Evolutionary conservation across 495 filamentous ascomycete genomes (phyloP).

Genomic region (Talaromyces ruber): DNA sequence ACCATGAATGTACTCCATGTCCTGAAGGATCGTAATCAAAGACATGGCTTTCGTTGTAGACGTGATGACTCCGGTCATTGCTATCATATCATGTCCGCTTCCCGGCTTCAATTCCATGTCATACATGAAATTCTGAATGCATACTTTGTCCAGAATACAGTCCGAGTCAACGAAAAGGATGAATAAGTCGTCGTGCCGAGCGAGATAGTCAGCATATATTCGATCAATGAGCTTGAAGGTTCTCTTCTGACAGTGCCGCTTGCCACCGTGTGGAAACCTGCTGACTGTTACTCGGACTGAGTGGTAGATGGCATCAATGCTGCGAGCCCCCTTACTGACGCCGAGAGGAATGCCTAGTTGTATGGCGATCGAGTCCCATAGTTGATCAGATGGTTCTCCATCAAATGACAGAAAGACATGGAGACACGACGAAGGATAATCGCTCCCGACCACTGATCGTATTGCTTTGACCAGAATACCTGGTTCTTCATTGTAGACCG

Average conservation of each 20-base stretch:
- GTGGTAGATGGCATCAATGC: slow-evolving; percentile 83
- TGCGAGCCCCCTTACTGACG: slow-evolving; percentile 71
- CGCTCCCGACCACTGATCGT: slow-evolving; percentile 88
- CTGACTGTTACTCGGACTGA: slow-evolving; percentile 83
- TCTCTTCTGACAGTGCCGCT: slow-evolving; percentile 85
- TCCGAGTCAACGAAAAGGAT: slow-evolving; percentile 98
- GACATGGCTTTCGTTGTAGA: slow-evolving; percentile 85
- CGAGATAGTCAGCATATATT: slow-evolving; percentile 83
- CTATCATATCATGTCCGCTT: slow-evolving; percentile 87
- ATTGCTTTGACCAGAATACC: slow-evolving; percentile 80
- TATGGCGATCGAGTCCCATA: slow-evolving; percentile 83
- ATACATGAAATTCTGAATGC: slow-evolving; percentile 97
- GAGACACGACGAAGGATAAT: slow-evolving; percentile 88
- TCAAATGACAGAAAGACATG: slow-evolving; percentile 97
- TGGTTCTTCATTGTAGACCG: slow-evolving; percentile 90
- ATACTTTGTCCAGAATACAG: slow-evolving; percentile 87
- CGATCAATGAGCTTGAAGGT: slow-evolving; percentile 94
- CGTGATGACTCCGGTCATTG: slow-evolving; percentile 98
- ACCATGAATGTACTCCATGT: slow-evolving; percentile 97
- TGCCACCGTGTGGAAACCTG: slow-evolving; percentile 88
- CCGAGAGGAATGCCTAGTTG: slow-evolving; percentile 78
- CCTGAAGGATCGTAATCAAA: slow-evolving; percentile 86
- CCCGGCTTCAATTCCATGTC: slow-evolving; percentile 98
- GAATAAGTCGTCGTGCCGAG: slow-evolving; percentile 85
- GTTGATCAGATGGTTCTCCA: slow-evolving; percentile 77